Evolutionary conservation across 768 basidiomycete species (phyloP).

Genomic region (Lentinula guzmanii): DNA sequence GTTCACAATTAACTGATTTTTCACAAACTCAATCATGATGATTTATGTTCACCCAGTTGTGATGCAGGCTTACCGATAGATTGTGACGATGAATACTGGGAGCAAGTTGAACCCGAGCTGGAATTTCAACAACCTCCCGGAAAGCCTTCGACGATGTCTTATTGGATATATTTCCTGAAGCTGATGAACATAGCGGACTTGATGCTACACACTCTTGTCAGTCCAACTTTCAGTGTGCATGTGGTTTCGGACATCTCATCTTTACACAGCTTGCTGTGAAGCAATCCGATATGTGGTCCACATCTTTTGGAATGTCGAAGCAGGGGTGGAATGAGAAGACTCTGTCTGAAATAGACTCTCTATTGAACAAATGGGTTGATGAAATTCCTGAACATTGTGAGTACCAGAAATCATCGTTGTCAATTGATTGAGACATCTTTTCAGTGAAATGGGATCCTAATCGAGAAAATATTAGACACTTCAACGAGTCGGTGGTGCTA

Average conservation of each 20-base stretch:
- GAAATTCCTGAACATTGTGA: constrained; percentile 53
- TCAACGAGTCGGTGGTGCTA: constrained; percentile 44
- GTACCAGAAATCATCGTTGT: background rate
- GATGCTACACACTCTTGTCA: constrained; percentile 45
- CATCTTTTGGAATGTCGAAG: background rate
- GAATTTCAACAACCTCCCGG: constrained; percentile 50
- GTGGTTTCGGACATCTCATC: background rate
- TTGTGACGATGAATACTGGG: constrained; percentile 68
- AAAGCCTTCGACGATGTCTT: constrained; percentile 38
- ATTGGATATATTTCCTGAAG: constrained; percentile 39
- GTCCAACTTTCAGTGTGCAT: constrained; percentile 10
- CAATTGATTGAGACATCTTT: background rate
- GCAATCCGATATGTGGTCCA: constrained; percentile 1
- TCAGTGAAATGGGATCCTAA: constrained; percentile 36
- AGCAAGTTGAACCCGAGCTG: constrained; percentile 29
- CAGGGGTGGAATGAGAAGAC: constrained; percentile 57
- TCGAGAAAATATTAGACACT: constrained; percentile 26
- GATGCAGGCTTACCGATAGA: constrained; percentile 57
- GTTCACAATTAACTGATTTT: background rate
- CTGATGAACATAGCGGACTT: constrained; percentile 46
- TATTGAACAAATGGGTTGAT: constrained; percentile 75
- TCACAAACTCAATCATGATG: background rate
- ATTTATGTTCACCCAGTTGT: constrained; percentile 29
- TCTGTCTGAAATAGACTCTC: constrained; percentile 69
- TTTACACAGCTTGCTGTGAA: constrained; percentile 8